Evolutionary conservation across 2,329 filamentous ascomycete species (phyloP), one percentile per base, ranked within the genome.

Genomic region (Nothopassalora personata): DNA sequence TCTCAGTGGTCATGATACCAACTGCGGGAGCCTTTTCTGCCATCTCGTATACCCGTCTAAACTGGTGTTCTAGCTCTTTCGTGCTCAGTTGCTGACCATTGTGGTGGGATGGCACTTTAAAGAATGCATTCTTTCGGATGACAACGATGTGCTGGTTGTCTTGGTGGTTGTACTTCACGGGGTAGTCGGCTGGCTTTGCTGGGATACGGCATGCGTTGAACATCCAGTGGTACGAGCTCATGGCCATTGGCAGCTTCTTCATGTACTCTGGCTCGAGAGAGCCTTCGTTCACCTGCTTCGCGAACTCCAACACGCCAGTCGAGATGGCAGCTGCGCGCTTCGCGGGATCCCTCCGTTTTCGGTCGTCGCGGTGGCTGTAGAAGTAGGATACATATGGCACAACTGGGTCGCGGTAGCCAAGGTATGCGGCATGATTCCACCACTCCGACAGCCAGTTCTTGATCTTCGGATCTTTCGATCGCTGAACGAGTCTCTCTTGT

Each of bases 371-470:
- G 80, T 97, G 93, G 57, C 92, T 97, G 81, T 99, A 99, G 80
- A 99, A 99, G 83, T 99, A 99, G 76, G 91, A 96, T 71, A 99
- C 94, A 73, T 97, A 99, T 62, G 94, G 94, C 18, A 97, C 90
- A 50, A 99, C 90, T 2, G 94, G 94, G 74, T 97, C 94, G 66
- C 93, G 89, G 80, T 97, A 97, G 65, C 79, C 83, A 65, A 99
- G 85, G 77, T 99, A 99, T 59, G 94, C 94, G 4, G 86, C 85
- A 55, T 96, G 86, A 75, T 99, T 97, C 94, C 94, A 99, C 94
- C 94, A 99, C 68, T 99, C 93, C 68, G 88, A 86, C 58, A 99
- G 82, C 94, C 94, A 99, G 78, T 97, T 99, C 79, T 89, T 91
- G 73, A 83, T 79, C 63, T 89, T 87, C 53, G 92, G 87, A 66